Percentiles rank a stretch among this genome's conserved stretches.
Evolutionary conservation across 2,329 filamentous ascomycete species (phyloP).

Genomic region (Penicillium decumbens): DNA sequence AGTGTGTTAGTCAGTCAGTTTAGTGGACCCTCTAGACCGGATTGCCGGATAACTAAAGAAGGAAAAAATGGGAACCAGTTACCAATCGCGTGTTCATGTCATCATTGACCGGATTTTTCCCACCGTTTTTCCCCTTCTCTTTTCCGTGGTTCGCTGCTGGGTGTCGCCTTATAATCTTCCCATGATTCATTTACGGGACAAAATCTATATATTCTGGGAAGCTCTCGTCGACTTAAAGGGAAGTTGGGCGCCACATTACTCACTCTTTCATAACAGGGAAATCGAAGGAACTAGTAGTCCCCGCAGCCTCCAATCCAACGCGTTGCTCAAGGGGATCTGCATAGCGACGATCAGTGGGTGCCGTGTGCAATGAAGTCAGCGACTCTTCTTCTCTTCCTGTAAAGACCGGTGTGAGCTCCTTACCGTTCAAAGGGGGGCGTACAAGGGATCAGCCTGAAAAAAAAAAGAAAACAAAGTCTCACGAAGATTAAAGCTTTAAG

Average conservation of each 20-base stretch:
- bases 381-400: conserved; percentile 18
- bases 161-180: not conserved
- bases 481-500: conserved; percentile 8
- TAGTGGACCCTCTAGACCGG: conserved; percentile 8
- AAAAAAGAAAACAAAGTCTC: conserved; percentile 7
- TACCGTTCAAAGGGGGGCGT: conserved; percentile 18
- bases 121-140: not conserved
- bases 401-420: conserved; percentile 22
- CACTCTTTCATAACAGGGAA: not conserved
- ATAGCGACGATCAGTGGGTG: conserved; percentile 20
- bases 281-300: conserved; percentile 6
- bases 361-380: conserved; percentile 25
- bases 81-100: conserved; percentile 18
- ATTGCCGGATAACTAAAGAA: conserved; percentile 18
- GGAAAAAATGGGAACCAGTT: not conserved
- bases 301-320: conserved; percentile 14
- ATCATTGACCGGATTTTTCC: conserved; percentile 19
- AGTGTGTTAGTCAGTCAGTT: not conserved
- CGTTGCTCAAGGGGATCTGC: conserved; percentile 18
- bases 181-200: not conserved
- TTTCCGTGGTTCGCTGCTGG: no score
- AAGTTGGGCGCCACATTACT: not conserved
- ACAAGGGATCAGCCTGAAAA: conserved; percentile 7
- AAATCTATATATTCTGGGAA: no score
- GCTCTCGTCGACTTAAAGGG: not conserved